Evolutionary conservation across 345 rosid genomes (phyloP).

Genomic region (Lepidium africanum): DNA sequence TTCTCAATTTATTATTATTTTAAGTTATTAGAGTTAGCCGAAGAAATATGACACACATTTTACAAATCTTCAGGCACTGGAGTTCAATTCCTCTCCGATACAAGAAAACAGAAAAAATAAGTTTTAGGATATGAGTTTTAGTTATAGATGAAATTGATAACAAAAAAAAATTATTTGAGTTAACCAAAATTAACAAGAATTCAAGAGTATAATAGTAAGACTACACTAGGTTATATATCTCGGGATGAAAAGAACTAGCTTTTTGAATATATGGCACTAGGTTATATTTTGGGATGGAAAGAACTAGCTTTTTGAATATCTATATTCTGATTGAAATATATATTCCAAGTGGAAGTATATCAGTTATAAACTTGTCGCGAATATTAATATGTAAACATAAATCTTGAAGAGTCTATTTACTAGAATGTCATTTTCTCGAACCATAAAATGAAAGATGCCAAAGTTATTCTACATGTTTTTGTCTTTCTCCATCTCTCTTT

Average conservation of each 20-base stretch:
- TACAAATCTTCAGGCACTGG: too few species aligned
- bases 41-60: too few species aligned
- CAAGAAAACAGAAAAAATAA: too few species aligned
- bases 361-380: not conserved
- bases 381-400: not conserved
- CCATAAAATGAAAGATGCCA: slow-evolving; percentile 18
- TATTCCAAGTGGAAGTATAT: not conserved
- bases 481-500: not conserved
- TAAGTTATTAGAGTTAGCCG: too few species aligned
- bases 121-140: too few species aligned
- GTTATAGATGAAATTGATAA: too few species aligned
- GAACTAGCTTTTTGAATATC: not conserved
- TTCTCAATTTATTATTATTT: too few species aligned
- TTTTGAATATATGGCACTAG: not conserved
- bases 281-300: not conserved
- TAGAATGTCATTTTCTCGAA: slow-evolving; percentile 21
- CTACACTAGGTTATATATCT: not conserved
- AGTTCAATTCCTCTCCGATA: too few species aligned
- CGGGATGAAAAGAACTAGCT: not conserved
- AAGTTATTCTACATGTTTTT: not conserved
- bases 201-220: too few species aligned
- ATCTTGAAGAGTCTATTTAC: not conserved
- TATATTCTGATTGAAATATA: not conserved
- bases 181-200: too few species aligned
- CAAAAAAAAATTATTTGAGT: too few species aligned